Evolutionary conservation across 805 yeast species (phyloP).

Genomic region (Debaryomyces prosopidis): DNA sequence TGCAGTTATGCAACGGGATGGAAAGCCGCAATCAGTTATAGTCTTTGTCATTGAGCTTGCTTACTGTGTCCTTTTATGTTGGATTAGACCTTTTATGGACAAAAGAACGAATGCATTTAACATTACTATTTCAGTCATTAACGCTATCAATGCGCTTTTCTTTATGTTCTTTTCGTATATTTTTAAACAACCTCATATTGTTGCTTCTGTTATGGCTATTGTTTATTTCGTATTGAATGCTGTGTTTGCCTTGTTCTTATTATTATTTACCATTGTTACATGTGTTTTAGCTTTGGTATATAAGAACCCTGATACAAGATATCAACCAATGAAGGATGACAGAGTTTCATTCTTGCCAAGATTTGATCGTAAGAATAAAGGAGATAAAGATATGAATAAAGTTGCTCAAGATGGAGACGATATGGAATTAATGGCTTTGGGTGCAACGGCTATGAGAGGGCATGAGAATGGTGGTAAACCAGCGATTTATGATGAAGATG

Average conservation of each 20-base stretch:
- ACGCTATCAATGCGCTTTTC: conserved; percentile 78
- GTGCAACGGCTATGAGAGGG: conserved; percentile 67
- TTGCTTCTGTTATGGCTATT: conserved; percentile 89
- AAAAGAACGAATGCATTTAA: conserved; percentile 92
- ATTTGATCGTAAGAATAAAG: conserved; percentile 36
- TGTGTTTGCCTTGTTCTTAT: conserved; percentile 74
- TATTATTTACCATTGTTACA: conserved; percentile 84
- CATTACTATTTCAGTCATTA: conserved; percentile 78
- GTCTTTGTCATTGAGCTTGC: conserved; percentile 74
- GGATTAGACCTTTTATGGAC: conserved; percentile 89
- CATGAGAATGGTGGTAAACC: conserved; percentile 43
- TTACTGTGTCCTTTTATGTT: conserved; percentile 65
- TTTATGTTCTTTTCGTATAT: conserved; percentile 86
- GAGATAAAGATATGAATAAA: conserved; percentile 13
- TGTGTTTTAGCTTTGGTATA: conserved; percentile 81
- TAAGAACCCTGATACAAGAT: conserved; percentile 92
- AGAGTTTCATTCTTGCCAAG: conserved; percentile 92
- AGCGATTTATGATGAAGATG: conserved; percentile 29
- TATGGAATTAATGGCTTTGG: conserved; percentile 71
- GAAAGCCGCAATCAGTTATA: conserved; percentile 78
- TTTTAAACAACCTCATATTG: conserved; percentile 81
- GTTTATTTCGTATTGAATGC: conserved; percentile 91
- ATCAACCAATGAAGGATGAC: conserved; percentile 96
- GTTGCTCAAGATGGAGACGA: conserved; percentile 36
- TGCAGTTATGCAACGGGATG: conserved; percentile 79